phyloP scores from a whole-genome alignment of 352 stramenopile species.

The Phytophthora pisi region DNA sequence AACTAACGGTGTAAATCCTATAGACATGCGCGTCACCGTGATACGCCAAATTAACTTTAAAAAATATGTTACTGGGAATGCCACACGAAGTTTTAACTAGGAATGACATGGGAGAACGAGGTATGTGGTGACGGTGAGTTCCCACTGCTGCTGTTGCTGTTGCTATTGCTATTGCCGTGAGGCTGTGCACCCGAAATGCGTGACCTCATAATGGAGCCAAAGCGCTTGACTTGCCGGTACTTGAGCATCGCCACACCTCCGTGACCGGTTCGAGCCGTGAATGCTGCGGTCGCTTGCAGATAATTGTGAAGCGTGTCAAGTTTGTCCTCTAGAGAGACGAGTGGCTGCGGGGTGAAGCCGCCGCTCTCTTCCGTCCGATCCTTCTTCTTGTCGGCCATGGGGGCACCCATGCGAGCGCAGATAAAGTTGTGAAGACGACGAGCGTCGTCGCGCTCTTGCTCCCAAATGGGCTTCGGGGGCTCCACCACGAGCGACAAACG shows the following conservation, averaged over 20 bases:
- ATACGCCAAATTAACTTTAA: too few relatives aligned
- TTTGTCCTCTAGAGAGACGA: constrained; percentile 63
- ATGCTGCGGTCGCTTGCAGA: constrained; percentile 37
- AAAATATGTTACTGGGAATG: too few relatives aligned
- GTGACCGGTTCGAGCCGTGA: constrained; percentile 13
- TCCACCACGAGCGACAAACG: constrained; percentile 5
- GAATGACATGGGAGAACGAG: constrained; percentile 24
- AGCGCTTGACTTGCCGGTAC: constrained; percentile 67
- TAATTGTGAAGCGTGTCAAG: constrained; percentile 70
- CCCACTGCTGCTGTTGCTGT: neutral
- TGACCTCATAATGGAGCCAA: constrained; percentile 70
- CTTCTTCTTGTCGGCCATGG: constrained; percentile 34
- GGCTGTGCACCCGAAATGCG: constrained; percentile 26
- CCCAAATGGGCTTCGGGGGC: constrained; percentile 32
- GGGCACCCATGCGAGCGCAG: constrained; percentile 57
- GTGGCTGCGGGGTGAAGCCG: constrained; percentile 53
- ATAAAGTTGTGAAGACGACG: constrained; percentile 66
- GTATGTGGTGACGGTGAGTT: constrained; percentile 13
- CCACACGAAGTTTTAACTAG: constrained; percentile 6
- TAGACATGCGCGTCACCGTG: too few relatives aligned
- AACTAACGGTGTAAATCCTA: too few relatives aligned
- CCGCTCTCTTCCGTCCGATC: constrained; percentile 35
- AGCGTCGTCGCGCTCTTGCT: constrained; percentile 60
- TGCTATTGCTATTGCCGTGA: constrained; percentile 5
- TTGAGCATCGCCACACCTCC: constrained; percentile 52